These are phyloP conservation scores for Apiosordaria backusii DNA, from an alignment of 495 filamentous ascomycete species.

Conservation along the genomic window DNA sequence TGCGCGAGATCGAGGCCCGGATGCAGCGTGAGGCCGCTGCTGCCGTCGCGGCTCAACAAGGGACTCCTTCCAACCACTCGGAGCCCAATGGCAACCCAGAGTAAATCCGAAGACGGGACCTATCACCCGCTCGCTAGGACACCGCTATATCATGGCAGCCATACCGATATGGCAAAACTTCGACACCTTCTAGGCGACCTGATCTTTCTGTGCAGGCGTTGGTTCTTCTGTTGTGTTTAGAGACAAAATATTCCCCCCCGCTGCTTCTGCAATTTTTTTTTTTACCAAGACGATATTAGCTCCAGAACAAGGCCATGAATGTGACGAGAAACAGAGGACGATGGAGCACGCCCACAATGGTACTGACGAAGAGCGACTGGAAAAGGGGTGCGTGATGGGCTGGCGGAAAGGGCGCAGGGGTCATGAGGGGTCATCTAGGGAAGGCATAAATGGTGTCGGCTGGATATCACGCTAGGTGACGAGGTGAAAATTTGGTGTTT, in stretches of 20 bases:
- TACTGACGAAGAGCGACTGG: constrained; percentile 6
- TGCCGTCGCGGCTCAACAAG: constrained; percentile 28
- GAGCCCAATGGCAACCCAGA: constrained; percentile 48
- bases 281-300: constrained; percentile 31
- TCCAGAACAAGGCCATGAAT: constrained; percentile 25
- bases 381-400: constrained; percentile 2
- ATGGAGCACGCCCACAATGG: constrained; percentile 1
- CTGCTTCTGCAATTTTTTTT: constrained; percentile 27
- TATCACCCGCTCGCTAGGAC: neutral
- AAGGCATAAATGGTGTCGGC: neutral
- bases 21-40: constrained; percentile 56
- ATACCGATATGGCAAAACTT: constrained; percentile 24
- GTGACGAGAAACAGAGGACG: constrained; percentile 25
- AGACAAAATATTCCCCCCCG: constrained; percentile 38
- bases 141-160: constrained; percentile 16
- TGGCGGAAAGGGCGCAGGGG: constrained; percentile 2
- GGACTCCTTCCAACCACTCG: constrained; percentile 31
- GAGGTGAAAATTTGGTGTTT: constrained; percentile 10
- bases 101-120: constrained; percentile 32
- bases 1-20: constrained; percentile 80
- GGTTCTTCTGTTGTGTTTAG: constrained; percentile 35
- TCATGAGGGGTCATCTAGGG: neutral
- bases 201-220: constrained; percentile 37
- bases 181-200: constrained; percentile 20
- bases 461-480: neutral